Base-by-base conservation (phyloP, 2,329 filamentous ascomycete species). In the Beauveria sp. region DNA sequence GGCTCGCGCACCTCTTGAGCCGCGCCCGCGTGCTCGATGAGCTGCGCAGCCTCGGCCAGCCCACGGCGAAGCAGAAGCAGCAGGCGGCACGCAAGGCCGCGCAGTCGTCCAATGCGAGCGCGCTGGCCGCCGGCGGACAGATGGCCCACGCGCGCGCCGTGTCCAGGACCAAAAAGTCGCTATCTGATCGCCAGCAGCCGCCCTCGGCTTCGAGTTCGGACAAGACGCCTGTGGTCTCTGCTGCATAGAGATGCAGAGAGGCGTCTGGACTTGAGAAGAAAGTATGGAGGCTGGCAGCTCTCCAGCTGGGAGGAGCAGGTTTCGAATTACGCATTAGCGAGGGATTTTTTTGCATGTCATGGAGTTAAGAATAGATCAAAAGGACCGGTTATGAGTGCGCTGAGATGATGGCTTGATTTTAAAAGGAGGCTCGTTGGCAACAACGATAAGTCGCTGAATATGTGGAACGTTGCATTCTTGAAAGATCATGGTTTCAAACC, bases 21-120 rank as follows among this genome's bases (percentile, higher is more conserved):
- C 74, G 78, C 63, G 93, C 93, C 0, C 78, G 78, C 50, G 81
- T 84, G 7, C 78, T 87, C 4, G 93, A 97, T 69, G 72, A 79
- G 59, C 77, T 80, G 38, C 75, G 91, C 16, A 84, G 82, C 18
- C 78, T 91, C 60, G 80, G 83, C 61, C 77, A 79, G 9, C 80
- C 83, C 22, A 65, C 73, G 10, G 58, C 14, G 20, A 60, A 60
- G 42, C 50, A 60, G 51, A 77, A 76, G 56, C 62, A 61, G 47
- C 73, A 72, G 66, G 74, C 73, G 26, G 66, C 67, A n/a, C 66
- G 68, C 58, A 66, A 70, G 66, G 69, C 68, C 22, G 69, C 67
- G 61, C 58, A 54, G 50, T 60, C 58, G n/a, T 63, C 67, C 30
- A 76, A 75, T 52, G 67, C 72, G 24, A 77, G 73, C 42, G 80